A percentile compares a stretch with the other conserved stretches of the same genome.
Evolutionary conservation across 192 early-diverging fungal genomes (phyloP).

Genomic region (Funneliformis mosseae): DNA sequence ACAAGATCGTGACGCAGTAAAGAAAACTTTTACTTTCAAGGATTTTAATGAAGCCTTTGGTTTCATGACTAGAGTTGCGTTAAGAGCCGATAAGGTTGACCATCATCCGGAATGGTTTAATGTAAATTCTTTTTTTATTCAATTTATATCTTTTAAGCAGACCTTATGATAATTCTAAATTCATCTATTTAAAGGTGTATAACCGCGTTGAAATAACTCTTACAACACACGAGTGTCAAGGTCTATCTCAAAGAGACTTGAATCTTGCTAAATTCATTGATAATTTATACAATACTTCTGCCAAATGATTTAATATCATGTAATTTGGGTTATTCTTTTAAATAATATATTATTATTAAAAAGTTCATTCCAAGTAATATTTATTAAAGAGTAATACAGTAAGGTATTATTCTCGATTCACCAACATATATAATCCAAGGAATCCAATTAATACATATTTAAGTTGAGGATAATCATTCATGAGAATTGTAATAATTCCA

Average conservation of each 20-base stretch:
- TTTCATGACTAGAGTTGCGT: conserved; percentile 93
- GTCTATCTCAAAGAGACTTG: conserved; percentile 76
- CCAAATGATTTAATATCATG: neutral
- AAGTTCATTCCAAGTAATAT: neutral
- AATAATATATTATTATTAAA: neutral
- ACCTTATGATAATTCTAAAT: neutral
- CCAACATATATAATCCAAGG: conserved; percentile 72
- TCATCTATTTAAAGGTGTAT: conserved; percentile 71
- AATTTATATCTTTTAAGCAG: neutral
- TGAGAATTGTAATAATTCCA: conserved; percentile 94
- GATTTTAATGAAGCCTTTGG: conserved; percentile 89
- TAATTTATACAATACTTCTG: conserved; percentile 37
- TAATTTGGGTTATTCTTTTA: neutral
- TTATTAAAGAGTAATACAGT: neutral
- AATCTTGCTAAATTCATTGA: conserved; percentile 76
- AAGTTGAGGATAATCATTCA: conserved; percentile 96
- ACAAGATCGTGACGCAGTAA: conserved; percentile 67
- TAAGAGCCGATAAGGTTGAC: conserved; percentile 87
- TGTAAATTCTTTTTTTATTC: conserved; percentile 43
- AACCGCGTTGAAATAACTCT: conserved; percentile 88
- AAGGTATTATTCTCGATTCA: conserved; percentile 61
- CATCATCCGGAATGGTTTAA: conserved; percentile 98
- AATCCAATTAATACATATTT: conserved; percentile 80
- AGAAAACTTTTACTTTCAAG: conserved; percentile 76
- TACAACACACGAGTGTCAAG: conserved; percentile 89